phyloP scores from a whole-genome alignment of 352 stramenopile genomes.

The Pythium phragmiticola region DNA sequence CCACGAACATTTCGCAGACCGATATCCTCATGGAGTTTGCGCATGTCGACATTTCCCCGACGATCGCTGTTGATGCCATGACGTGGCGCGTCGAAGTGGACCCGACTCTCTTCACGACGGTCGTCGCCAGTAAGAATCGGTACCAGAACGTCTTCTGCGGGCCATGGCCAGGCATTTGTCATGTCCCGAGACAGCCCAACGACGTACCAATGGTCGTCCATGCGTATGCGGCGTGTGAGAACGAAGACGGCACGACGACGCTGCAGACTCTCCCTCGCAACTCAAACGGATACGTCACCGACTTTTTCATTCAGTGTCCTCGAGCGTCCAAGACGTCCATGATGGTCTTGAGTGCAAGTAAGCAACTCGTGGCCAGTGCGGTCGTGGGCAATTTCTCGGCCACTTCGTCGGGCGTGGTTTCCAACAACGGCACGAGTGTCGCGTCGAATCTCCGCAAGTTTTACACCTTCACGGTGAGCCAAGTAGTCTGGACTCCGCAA shows the following conservation, averaged over 20 bases:
- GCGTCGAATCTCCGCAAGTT: constrained; percentile 5
- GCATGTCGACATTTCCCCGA: not conserved
- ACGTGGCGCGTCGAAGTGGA: not conserved
- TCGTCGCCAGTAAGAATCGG: not conserved
- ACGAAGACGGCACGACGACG: not conserved
- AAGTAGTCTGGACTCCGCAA: not conserved
- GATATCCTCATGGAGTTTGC: constrained; percentile 1
- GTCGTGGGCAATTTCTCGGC: not conserved
- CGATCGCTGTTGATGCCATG: not conserved
- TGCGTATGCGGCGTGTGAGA: not conserved
- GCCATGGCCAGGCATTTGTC: too few species aligned
- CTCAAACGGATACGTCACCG: not conserved
- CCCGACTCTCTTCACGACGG: not conserved
- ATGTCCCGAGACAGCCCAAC: too few species aligned
- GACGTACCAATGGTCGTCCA: not conserved
- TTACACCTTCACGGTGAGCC: not conserved
- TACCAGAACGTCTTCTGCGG: too few species aligned
- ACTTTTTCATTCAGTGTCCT: not conserved
- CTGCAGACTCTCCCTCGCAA: not conserved
- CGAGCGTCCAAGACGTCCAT: not conserved
- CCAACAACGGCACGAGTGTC: not conserved
- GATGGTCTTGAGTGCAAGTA: not conserved
- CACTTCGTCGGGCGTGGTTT: not conserved
- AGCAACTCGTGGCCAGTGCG: not conserved
- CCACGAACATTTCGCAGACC: not conserved